Evolutionary conservation across 2,329 filamentous ascomycete genomes (phyloP).

Genomic region (Dothistroma septosporum): DNA sequence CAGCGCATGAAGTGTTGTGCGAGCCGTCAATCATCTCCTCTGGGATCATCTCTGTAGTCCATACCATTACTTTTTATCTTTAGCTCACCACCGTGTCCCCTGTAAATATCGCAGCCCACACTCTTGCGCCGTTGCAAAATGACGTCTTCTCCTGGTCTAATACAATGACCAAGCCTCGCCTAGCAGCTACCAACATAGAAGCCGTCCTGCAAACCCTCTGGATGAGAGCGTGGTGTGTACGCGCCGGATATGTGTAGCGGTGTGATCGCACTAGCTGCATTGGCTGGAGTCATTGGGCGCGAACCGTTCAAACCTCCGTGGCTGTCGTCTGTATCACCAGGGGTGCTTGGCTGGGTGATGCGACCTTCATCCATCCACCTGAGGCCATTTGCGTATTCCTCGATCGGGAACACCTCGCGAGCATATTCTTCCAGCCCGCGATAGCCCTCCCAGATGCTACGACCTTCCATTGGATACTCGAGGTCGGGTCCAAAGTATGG

Average conservation of each 20-base stretch:
- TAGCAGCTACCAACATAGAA: conserved; percentile 34
- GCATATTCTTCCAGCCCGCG: conserved; percentile 92
- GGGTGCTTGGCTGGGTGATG: conserved; percentile 15
- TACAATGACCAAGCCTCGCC: not conserved
- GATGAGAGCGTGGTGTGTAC: conserved; percentile 33
- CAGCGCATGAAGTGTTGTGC: not conserved
- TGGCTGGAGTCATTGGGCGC: conserved; percentile 29
- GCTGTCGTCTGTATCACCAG: conserved; percentile 19
- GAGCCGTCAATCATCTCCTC: not conserved
- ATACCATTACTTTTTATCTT: not conserved
- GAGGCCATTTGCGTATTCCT: conserved; percentile 89
- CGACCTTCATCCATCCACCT: conserved; percentile 73
- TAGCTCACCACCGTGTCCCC: not conserved
- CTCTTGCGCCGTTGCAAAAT: not conserved
- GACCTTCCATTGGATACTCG: conserved; percentile 64
- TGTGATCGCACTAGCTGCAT: conserved; percentile 10
- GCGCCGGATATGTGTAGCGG: conserved; percentile 30
- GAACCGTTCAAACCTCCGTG: conserved; percentile 8
- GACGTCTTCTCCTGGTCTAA: not conserved
- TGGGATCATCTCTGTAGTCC: not conserved
- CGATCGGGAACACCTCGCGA: conserved; percentile 85
- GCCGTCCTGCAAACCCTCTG: conserved; percentile 26
- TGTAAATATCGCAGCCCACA: not conserved
- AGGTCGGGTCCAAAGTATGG: conserved; percentile 61
- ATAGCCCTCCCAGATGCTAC: conserved; percentile 86